Conservation (phyloP, 2,329 filamentous ascomycete species). For the Basipetospora chlamydospora region DNA sequence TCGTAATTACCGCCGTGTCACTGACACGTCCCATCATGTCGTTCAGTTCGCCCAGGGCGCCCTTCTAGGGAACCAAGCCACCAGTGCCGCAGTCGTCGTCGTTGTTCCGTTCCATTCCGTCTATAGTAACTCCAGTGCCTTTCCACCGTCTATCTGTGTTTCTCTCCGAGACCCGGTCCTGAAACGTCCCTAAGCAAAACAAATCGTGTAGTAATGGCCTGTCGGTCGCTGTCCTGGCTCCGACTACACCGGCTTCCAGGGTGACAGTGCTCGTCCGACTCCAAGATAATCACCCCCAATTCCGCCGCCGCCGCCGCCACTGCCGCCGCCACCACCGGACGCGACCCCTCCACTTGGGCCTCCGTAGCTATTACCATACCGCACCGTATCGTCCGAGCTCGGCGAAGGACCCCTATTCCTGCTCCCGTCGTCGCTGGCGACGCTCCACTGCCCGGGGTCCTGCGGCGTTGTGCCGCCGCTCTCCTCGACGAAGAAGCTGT, state of each 20-base stretch:
- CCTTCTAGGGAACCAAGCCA: slow-evolving; percentile 1
- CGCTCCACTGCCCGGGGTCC: slow-evolving; percentile 15
- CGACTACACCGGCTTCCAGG: slow-evolving; percentile 4
- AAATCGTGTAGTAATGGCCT: too few relatives aligned
- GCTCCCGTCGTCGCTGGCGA: slow-evolving; percentile 14
- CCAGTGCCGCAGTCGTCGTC: slow-evolving; percentile 3
- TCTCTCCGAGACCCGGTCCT: too few relatives aligned
- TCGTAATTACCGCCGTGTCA: too few relatives aligned
- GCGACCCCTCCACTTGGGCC: neutral
- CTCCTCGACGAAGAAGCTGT: slow-evolving; percentile 14
- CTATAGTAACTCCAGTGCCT: too few relatives aligned
- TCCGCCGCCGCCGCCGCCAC: neutral
- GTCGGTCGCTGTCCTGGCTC: too few relatives aligned
- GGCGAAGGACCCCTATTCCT: neutral
- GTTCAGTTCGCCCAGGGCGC: slow-evolving; percentile 1
- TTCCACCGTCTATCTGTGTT: too few relatives aligned
- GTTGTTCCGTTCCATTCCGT: neutral
- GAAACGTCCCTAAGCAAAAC: too few relatives aligned
- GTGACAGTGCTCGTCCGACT: slow-evolving; percentile 5
- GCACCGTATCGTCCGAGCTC: neutral
- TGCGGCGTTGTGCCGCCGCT: slow-evolving; percentile 10
- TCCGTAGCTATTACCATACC: too few relatives aligned
- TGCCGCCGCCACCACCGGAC: neutral
- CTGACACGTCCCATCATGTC: too few relatives aligned
- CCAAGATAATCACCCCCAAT: neutral